phyloP scores from a whole-genome alignment of 2,329 filamentous ascomycete species.

The Fusarium marasasianum region DNA sequence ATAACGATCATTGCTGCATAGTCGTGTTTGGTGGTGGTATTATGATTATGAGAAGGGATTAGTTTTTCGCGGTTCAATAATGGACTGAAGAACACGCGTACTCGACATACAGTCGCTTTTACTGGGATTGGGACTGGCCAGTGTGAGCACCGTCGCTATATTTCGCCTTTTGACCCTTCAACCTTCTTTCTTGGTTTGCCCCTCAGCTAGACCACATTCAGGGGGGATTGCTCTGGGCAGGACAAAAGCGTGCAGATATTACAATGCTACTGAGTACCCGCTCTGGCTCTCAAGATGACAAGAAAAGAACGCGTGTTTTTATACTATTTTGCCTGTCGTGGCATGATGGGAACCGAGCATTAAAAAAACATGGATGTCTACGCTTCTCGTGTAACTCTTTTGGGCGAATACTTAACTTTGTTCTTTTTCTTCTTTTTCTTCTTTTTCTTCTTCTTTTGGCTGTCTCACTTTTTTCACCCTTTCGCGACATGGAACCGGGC shows the following conservation, averaged over 20 bases:
- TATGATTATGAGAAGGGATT: constrained; percentile 34
- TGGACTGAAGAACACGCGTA: constrained; percentile 34
- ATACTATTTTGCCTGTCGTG: constrained; percentile 14
- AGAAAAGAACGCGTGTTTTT: constrained; percentile 3
- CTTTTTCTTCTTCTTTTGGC: constrained; percentile 25
- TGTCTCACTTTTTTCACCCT: neutral
- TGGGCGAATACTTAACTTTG: constrained; percentile 26
- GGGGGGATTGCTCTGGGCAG: neutral
- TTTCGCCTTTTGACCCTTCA: constrained; percentile 11
- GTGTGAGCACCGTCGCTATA: constrained; percentile 14
- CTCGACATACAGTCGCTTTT: constrained; percentile 29
- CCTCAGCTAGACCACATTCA: constrained; percentile 26
- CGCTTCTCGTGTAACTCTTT: constrained; percentile 41
- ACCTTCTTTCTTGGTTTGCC: constrained; percentile 29
- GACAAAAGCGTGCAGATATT: constrained; percentile 21
- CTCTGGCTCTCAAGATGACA: constrained; percentile 1
- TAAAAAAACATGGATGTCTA: constrained; percentile 35
- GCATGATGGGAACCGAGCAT: constrained; percentile 9
- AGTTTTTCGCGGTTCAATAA: constrained; percentile 36
- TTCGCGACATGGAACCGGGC: constrained; percentile 7
- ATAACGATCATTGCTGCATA: constrained; percentile 28
- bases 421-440: constrained; percentile 25
- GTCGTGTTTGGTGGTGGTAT: constrained; percentile 23
- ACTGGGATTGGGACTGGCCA: constrained; percentile 21
- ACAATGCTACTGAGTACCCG: constrained; percentile 29